Conservation (phyloP, 345 rosid genomes). For the Populus euphratica region DNA sequence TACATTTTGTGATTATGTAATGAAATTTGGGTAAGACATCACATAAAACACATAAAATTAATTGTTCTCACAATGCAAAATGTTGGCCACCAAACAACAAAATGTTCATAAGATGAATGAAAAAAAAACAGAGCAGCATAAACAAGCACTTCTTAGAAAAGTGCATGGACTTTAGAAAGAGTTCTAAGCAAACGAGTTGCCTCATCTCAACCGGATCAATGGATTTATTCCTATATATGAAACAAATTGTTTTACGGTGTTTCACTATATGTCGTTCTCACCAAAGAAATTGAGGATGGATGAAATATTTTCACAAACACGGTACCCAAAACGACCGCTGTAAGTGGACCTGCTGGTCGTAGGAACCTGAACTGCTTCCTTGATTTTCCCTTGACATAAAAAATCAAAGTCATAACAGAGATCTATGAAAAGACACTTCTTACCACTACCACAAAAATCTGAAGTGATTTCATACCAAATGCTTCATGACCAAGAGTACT, state of each 20-base stretch:
- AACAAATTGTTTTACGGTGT: background rate
- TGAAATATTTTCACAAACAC: slow-evolving; percentile 74
- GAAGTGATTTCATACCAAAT: slow-evolving; percentile 56
- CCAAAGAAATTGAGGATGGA: slow-evolving; percentile 84
- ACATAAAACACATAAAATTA: background rate
- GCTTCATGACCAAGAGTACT: slow-evolving; percentile 80
- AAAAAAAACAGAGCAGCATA: background rate
- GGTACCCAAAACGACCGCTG: slow-evolving; percentile 84
- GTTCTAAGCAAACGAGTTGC: background rate
- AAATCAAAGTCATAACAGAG: slow-evolving; percentile 19
- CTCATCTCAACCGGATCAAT: background rate
- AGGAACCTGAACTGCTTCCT: slow-evolving; percentile 79
- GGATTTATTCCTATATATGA: background rate
- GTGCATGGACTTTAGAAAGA: background rate
- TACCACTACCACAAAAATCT: background rate
- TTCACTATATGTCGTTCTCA: slow-evolving; percentile 31
- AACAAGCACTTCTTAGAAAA: background rate
- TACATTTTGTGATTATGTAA: background rate
- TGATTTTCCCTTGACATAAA: slow-evolving; percentile 71
- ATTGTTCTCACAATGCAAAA: background rate
- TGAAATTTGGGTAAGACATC: background rate
- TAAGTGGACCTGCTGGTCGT: slow-evolving; percentile 89
- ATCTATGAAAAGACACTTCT: background rate
- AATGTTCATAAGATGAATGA: background rate
- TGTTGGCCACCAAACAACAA: background rate